Evolutionary conservation across 1,139 yeast species (phyloP), one percentile per base, ranked within the genome.

Genomic region (Yamadazyma songkhlaensis): DNA sequence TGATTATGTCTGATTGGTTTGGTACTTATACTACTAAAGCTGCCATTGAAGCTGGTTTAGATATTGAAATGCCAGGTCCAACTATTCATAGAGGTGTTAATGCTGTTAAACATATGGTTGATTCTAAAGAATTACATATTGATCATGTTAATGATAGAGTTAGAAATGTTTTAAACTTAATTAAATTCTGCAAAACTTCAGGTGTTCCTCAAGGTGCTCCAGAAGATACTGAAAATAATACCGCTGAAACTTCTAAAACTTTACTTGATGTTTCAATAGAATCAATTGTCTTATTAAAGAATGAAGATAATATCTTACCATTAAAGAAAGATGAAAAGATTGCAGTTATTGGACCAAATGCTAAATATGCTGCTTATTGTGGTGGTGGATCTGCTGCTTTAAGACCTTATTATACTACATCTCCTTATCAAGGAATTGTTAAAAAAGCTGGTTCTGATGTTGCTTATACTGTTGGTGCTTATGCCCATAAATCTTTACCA

Each of bases 31-130:
- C 78, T 23, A 57, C 62, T 21, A 64, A 62, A 38, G 67, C 62
- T 26, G 57, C 79, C 9, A 51, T 78, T 38, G 66, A 69, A 36
- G 74, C 73, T 31, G 83, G 83, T 7, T 53, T 77, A 37, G 79
- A 76, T 49, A 56, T 78, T 44, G 84, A 78, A 52, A 77, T 77
- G 80, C 84, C 84, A 1, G 84, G 84, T 21, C 77, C 79, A 6
- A 53, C 79, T 21, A 53, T 63, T 29, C 66, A 66, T 59, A 61
- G 82, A 54, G 62, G 64, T 12, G 43, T 49, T 25, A 59, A 57
- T 13, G 53, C 67, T 8, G 49, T 70, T 8, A 36, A 54, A n/a
- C 74, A 49, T 36, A 38, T 41, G 30, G 42, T 51, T 11, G 67
- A 44, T 25, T 48, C 61, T 6, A 58, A 49, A 35, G 69, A 62